Conservation (phyloP, 345 rosid species). For the Erysimum cheiranthoides region DNA sequence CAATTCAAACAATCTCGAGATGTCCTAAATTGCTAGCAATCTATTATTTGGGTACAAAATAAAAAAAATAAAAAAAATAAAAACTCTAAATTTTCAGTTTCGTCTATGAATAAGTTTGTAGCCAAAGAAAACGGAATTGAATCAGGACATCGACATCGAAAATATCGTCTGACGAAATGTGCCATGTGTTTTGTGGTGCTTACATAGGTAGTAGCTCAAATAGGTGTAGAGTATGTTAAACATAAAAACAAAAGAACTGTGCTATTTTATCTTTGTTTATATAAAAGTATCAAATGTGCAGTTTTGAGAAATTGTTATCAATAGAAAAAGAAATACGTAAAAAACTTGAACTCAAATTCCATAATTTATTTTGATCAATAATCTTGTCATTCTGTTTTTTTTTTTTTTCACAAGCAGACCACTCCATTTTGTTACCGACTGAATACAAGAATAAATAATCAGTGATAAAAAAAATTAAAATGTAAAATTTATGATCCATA, state of each 20-base stretch:
- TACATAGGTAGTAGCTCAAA: constrained; percentile 21
- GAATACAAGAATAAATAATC: constrained; percentile 36
- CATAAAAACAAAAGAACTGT: constrained; percentile 15
- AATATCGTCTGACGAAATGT: constrained; percentile 36
- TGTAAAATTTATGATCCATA: constrained; percentile 45
- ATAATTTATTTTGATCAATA: background rate
- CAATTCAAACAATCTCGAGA: constrained; percentile 19
- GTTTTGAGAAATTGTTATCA: background rate
- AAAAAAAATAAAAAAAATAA: background rate
- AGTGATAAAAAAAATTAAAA: constrained; percentile 23
- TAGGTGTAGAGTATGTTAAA: constrained; percentile 11
- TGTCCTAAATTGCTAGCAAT: constrained; percentile 17
- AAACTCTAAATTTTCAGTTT: background rate
- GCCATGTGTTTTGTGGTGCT: constrained; percentile 42
- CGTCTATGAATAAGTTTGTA: background rate
- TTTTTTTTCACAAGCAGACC: background rate
- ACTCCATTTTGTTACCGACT: constrained; percentile 18
- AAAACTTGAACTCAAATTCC: background rate
- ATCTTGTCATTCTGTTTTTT: background rate
- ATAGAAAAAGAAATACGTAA: background rate
- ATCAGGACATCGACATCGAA: constrained; percentile 41
- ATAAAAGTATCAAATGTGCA: background rate
- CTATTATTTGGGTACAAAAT: constrained; percentile 11
- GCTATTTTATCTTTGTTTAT: background rate
- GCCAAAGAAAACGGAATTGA: constrained; percentile 21